Base-by-base conservation (phyloP, 805 yeast species). In the Schwanniomyces polymorphus region DNA sequence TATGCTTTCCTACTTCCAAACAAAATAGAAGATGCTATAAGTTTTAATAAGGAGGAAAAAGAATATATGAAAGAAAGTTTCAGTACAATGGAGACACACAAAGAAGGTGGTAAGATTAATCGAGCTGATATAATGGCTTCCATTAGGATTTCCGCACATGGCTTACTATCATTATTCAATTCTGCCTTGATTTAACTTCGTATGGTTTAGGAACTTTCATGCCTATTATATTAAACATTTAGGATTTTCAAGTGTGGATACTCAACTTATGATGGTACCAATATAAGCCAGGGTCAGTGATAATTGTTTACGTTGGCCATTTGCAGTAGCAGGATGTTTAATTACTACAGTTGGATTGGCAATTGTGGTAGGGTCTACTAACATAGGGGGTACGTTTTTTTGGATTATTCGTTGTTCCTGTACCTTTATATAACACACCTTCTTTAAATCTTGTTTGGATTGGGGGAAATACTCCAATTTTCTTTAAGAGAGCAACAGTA, bases 391-490 rank as follows among this genome's bases (percentile, higher is more conserved):
- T 65, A 8, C 64, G 61, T 43, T 65, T 68, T 40, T 72, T 70
- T 53, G 75, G 74, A 0, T 58, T 65, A 27, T 72, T 63, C 46
- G 46, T 72, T 34, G 62, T 72, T 44, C 60, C 72, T 7, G 46
- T 71, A 38, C 55, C 72, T 3, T 55, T 72, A 35, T 75, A 70
- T 50, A 55, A 65, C 26, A 63, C 68, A 7, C 65, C 74, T 4
- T 74, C 74, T 17, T 40, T 74, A 29, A 74, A 72, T 50, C 58
- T 71, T 21, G 61, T 74, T 0, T 77, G 81, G 81, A 50, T 70
- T n/a, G 68, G 68, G 18, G 63, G 63, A 31, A 77, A 76, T 47
- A 60, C 65, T 29, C 72, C 77, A 2, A 75, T 74, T 7, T 65
- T 64, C 45, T 74, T 67, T 58, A 69, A 69, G 45, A 64, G 79